Evolutionary conservation across 179 eudicot species (phyloP).

Genomic region (Dionaea muscipula): DNA sequence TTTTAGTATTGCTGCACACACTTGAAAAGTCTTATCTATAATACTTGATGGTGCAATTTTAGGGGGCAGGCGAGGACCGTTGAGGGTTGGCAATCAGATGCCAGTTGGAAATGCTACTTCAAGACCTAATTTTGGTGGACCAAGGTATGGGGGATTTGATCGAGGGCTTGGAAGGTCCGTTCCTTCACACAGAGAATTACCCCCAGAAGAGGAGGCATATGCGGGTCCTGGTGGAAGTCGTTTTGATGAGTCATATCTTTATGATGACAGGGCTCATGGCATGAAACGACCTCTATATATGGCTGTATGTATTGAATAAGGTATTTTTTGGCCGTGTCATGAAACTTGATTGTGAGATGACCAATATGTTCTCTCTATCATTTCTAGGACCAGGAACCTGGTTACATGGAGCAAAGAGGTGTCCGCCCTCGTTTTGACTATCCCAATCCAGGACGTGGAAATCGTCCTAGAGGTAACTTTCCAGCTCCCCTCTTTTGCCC

Average conservation of each 20-base stretch:
- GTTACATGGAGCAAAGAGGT: conserved; percentile 52
- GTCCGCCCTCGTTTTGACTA: conserved; percentile 61
- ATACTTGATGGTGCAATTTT: conserved; percentile 3
- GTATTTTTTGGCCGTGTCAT: conserved; percentile 3
- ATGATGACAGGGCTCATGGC: conserved; percentile 47
- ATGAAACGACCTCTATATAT: conserved; percentile 50
- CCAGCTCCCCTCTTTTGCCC: not conserved
- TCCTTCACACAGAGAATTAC: conserved; percentile 40
- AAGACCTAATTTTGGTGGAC: conserved; percentile 38
- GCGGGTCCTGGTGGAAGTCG: conserved; percentile 37
- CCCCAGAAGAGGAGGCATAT: conserved; percentile 39
- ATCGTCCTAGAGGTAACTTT: conserved; percentile 43
- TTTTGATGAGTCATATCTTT: conserved; percentile 47
- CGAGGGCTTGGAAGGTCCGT: conserved; percentile 36
- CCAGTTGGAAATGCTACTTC: conserved; percentile 23
- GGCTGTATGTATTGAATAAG: conserved; percentile 36
- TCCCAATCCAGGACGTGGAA: conserved; percentile 37
- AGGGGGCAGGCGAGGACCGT: conserved; percentile 55
- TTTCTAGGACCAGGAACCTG: conserved; percentile 47
- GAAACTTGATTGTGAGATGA: not conserved
- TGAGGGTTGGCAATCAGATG: conserved; percentile 30
- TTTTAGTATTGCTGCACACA: no score
- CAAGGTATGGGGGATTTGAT: conserved; percentile 32
- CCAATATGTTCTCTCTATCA: not conserved
- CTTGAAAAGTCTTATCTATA: not conserved